Conservation (phyloP, 2,329 filamentous ascomycete species). For the Pseudodiploospora longispora region DNA sequence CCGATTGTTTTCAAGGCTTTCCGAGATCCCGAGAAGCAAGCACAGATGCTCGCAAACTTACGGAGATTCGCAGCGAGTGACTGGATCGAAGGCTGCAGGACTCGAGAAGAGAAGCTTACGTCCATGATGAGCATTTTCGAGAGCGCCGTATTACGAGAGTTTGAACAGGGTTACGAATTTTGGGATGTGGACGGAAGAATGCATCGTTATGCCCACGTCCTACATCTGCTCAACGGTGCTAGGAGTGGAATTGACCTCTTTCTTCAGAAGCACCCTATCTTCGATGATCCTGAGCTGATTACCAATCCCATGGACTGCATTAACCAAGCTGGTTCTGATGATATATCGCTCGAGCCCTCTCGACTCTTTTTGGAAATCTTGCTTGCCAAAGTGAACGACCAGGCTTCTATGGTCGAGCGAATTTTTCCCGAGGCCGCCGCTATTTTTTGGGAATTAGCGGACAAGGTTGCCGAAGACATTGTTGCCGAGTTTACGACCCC, state of each 20-base stretch:
- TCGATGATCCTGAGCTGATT: constrained; percentile 62
- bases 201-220: constrained; percentile 79
- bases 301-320: constrained; percentile 72
- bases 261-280: constrained; percentile 79
- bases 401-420: constrained; percentile 68
- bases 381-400: constrained; percentile 70
- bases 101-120: constrained; percentile 63
- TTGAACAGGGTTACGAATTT: constrained; percentile 83
- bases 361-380: constrained; percentile 72
- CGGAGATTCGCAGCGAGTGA: constrained; percentile 73
- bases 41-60: constrained; percentile 78
- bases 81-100: constrained; percentile 63
- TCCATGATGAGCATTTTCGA: constrained; percentile 79
- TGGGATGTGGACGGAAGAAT: constrained; percentile 85
- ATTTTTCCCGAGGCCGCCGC: constrained; percentile 67
- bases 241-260: constrained; percentile 74
- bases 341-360: constrained; percentile 70
- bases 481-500: constrained; percentile 79
- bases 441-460: constrained; percentile 71
- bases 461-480: constrained; percentile 76
- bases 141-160: constrained; percentile 81
- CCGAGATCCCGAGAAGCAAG: constrained; percentile 81
- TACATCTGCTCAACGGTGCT: constrained; percentile 75
- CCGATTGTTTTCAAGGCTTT: constrained; percentile 82
- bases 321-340: constrained; percentile 55